Evolutionary conservation across 352 stramenopile genomes (phyloP).

Genomic region (Pythium pyrilobum): DNA sequence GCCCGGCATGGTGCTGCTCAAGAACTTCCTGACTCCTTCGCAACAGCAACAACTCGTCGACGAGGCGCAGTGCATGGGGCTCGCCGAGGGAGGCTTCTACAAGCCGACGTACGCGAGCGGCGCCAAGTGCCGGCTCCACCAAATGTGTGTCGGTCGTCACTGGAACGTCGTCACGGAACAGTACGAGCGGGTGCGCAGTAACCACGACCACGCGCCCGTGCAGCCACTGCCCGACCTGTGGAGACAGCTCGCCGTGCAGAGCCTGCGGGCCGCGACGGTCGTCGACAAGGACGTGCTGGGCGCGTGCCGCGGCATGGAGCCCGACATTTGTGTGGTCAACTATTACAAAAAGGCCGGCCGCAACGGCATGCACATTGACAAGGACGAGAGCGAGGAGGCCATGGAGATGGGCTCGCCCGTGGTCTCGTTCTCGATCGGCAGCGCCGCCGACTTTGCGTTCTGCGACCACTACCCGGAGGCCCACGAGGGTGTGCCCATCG

Average conservation of each 20-base stretch:
- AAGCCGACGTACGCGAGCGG: constrained; percentile 64
- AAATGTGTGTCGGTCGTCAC: constrained; percentile 66
- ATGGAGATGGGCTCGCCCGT: constrained; percentile 61
- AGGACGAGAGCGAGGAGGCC: constrained; percentile 55
- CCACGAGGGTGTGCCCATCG: constrained; percentile 44
- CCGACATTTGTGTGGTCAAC: constrained; percentile 69
- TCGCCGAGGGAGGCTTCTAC: constrained; percentile 48
- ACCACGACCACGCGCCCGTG: constrained; percentile 38
- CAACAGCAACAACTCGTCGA: constrained; percentile 60
- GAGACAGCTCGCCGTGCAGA: constrained; percentile 30
- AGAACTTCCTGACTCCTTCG: constrained; percentile 36
- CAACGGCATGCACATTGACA: constrained; percentile 75
- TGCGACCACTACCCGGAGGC: constrained; percentile 49
- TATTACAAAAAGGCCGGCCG: constrained; percentile 72
- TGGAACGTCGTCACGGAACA: constrained; percentile 71
- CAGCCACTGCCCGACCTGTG: constrained; percentile 30
- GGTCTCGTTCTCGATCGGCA: constrained; percentile 66
- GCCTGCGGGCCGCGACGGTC: constrained; percentile 27
- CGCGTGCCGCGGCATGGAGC: constrained; percentile 32
- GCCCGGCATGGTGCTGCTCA: constrained; percentile 61
- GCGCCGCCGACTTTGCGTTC: constrained; percentile 62
- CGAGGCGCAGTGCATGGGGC: constrained; percentile 38
- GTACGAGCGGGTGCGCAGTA: constrained; percentile 54
- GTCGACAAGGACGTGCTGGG: constrained; percentile 45
- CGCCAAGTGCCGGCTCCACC: constrained; percentile 64